Percentiles rank a stretch among this genome's conserved stretches.
Conservation (phyloP, 2,329 filamentous ascomycete genomes). For the Aspergillus sp. region DNA sequence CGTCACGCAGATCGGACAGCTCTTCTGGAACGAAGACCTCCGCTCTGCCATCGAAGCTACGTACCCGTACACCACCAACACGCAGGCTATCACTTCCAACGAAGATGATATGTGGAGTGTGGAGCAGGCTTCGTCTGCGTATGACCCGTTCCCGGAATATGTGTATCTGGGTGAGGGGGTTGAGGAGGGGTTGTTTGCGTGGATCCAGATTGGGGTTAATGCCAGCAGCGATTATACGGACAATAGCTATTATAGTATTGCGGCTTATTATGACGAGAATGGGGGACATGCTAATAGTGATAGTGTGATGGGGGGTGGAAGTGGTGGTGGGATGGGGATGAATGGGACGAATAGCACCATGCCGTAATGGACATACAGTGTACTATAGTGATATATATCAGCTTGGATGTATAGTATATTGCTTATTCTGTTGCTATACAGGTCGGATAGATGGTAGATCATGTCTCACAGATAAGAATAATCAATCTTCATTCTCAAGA, state of each 20-base stretch:
- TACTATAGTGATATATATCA: no score
- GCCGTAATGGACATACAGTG: no score
- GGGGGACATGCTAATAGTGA: slow-evolving; percentile 17
- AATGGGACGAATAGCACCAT: no score
- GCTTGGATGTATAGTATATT: no score
- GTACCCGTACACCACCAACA: slow-evolving; percentile 31
- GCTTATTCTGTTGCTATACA: no score
- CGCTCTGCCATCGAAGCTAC: slow-evolving; percentile 39
- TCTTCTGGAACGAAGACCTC: slow-evolving; percentile 48
- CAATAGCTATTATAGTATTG: slow-evolving; percentile 19
- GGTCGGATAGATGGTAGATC: no score
- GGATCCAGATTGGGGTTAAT: slow-evolving; percentile 48
- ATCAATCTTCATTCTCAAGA: no score
- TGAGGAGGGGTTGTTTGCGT: slow-evolving; percentile 44
- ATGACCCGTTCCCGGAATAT: slow-evolving; percentile 52
- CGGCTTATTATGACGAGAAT: slow-evolving; percentile 17
- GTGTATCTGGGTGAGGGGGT: slow-evolving; percentile 48
- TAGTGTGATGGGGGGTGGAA: slow-evolving; percentile 9
- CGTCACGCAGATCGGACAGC: slow-evolving; percentile 47
- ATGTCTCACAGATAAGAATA: no score
- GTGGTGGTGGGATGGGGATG: slow-evolving; percentile 1
- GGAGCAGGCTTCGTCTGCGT: slow-evolving; percentile 37
- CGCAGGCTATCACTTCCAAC: slow-evolving; percentile 34
- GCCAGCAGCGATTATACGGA: slow-evolving; percentile 27
- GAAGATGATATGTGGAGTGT: slow-evolving; percentile 40